A percentile compares a stretch with the other conserved stretches of the same genome.
phyloP scores from a whole-genome alignment of 208 protist genomes.

The Wallacemonas sp. region DNA sequence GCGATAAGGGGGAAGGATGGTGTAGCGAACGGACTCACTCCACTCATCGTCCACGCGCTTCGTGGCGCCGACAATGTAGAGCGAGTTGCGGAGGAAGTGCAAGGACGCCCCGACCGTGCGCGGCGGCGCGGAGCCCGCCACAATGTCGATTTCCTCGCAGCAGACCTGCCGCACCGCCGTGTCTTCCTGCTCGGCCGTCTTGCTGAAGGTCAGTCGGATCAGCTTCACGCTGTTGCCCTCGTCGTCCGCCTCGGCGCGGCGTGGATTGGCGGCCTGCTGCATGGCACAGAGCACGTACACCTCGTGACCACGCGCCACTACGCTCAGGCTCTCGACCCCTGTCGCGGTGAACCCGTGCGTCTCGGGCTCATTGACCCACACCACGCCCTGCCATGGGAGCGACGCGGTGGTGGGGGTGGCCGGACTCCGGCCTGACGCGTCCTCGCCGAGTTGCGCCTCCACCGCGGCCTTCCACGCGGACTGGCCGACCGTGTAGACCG shows the following conservation, averaged over 20 bases:
- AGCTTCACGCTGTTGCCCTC: conserved; percentile 33
- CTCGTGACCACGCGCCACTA: not conserved
- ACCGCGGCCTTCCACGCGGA: not conserved
- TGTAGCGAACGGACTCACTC: conserved; percentile 6
- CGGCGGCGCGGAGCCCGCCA: conserved; percentile 40
- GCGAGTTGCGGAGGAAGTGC: conserved; percentile 47
- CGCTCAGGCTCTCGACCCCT: not conserved
- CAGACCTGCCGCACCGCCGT: conserved; percentile 18
- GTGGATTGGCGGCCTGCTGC: not conserved
- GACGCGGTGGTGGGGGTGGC: not conserved
- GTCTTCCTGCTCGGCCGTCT: not conserved
- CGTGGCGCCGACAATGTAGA: conserved; percentile 48
- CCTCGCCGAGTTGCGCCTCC: not conserved
- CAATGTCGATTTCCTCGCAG: conserved; percentile 40
- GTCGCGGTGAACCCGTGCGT: not conserved
- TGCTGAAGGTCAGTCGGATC: conserved; percentile 33
- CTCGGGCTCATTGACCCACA: not conserved
- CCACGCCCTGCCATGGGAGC: conserved; percentile 19
- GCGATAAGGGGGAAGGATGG: conserved; percentile 16
- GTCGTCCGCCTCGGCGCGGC: not conserved
- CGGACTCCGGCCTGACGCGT: not conserved
- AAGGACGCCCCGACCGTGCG: conserved; percentile 41
- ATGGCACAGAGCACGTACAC: conserved; percentile 1
- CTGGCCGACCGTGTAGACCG: conserved; percentile 20
- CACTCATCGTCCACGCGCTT: conserved; percentile 11